A percentile compares a stretch with the other conserved stretches of the same genome.
These are phyloP conservation scores for Orbilia ellipsospora DNA, from an alignment of 2,329 filamentous ascomycete genomes.

Conservation along the genomic window DNA sequence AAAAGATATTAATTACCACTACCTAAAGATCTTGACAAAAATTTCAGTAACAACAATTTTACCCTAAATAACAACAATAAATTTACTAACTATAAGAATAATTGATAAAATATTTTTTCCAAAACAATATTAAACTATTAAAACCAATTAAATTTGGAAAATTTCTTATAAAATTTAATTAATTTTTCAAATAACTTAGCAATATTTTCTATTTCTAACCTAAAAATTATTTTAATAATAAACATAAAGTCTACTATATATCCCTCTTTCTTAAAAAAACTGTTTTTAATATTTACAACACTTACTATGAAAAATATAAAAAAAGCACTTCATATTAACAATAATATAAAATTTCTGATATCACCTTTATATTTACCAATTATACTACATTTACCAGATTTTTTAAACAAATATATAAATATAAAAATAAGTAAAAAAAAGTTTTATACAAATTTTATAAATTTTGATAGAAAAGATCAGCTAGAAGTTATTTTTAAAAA, in stretches of 20 bases:
- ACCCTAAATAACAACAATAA: too few relatives aligned
- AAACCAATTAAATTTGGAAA: constrained; percentile 9
- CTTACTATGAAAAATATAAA: constrained; percentile 5
- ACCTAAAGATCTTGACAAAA: too few relatives aligned
- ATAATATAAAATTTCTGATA: not conserved
- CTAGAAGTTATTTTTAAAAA: too few relatives aligned
- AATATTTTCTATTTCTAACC: not conserved
- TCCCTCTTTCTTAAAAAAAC: too few relatives aligned
- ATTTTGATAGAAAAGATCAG: not conserved
- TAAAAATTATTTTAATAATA: constrained; percentile 4
- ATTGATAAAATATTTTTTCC: too few relatives aligned
- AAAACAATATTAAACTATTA: too few relatives aligned
- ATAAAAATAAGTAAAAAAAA: constrained; percentile 2
- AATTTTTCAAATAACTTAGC: not conserved
- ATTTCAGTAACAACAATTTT: too few relatives aligned
- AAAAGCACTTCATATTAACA: constrained; percentile 7
- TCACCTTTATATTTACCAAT: too few relatives aligned
- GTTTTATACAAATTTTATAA: constrained; percentile 3
- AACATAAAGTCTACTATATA: not conserved
- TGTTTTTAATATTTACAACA: constrained; percentile 11
- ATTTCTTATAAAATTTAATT: constrained; percentile 3
- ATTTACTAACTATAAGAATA: too few relatives aligned
- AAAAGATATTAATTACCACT: too few relatives aligned
- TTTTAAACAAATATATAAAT: constrained; percentile 5
- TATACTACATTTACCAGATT: too few relatives aligned